phyloP scores from a whole-genome alignment of 768 basidiomycete species.

The Suillus alpinus region DNA sequence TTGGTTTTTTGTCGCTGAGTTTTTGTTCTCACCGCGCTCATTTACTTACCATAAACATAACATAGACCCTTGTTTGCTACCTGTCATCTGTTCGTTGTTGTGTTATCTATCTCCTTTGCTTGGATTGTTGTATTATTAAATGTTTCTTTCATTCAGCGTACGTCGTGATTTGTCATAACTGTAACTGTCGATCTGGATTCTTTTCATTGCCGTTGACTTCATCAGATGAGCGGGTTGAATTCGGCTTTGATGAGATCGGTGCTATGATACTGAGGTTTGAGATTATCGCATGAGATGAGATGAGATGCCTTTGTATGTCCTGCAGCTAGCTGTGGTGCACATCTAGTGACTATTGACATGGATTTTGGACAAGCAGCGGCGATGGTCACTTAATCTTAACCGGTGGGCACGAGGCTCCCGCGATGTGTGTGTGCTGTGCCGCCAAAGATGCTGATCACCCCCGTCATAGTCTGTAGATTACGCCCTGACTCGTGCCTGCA shows the following conservation, averaged over 20 bases:
- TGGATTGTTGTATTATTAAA: conserved; percentile 23
- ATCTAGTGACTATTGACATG: not conserved
- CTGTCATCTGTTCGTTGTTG: conserved; percentile 10
- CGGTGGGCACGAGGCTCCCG: not conserved
- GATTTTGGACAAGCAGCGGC: not conserved
- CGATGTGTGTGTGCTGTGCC: not conserved
- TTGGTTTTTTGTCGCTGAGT: not conserved
- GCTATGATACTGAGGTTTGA: not conserved
- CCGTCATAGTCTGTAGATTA: not conserved
- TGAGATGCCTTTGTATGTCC: not conserved
- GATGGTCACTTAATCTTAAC: not conserved
- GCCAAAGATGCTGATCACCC: not conserved
- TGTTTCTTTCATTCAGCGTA: conserved; percentile 14
- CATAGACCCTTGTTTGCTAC: not conserved
- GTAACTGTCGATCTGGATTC: not conserved
- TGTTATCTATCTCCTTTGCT: conserved; percentile 7
- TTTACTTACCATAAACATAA: not conserved
- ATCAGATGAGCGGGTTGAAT: not conserved
- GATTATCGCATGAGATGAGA: not conserved
- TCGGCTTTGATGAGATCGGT: not conserved
- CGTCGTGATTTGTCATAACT: conserved; percentile 1
- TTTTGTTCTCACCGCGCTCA: not conserved
- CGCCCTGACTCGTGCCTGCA: not conserved
- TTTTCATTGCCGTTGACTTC: not conserved
- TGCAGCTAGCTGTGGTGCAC: not conserved